Percentiles rank a stretch among this genome's conserved stretches.
Evolutionary conservation across 441 rosid species (phyloP).

Genomic region (Bruguiera hainesii): DNA sequence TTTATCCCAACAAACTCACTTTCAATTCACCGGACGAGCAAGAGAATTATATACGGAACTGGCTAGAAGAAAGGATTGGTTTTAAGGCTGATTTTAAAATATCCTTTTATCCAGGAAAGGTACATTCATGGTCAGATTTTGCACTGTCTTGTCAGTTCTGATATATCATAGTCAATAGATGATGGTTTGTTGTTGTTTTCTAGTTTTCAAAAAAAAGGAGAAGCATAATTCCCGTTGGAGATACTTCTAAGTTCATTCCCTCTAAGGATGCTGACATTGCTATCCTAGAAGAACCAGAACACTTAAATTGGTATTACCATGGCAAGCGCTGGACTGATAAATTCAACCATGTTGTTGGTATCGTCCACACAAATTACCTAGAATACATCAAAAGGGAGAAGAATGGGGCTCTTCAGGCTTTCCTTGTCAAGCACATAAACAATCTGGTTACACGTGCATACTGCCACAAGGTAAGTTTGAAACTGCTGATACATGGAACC

Average conservation of each 20-base stretch:
- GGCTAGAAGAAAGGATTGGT: constrained; percentile 95
- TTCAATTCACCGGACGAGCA: constrained; percentile 95
- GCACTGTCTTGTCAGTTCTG: neutral
- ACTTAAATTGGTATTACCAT: constrained; percentile 95
- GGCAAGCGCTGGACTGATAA: constrained; percentile 95
- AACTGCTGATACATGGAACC: constrained; percentile 8
- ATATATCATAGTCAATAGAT: constrained; percentile 1
- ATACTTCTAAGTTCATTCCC: constrained; percentile 83
- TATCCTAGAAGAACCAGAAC: constrained; percentile 95
- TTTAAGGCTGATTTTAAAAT: constrained; percentile 86
- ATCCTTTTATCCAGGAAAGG: constrained; percentile 98
- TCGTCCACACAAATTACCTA: constrained; percentile 95
- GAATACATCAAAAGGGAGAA: constrained; percentile 97
- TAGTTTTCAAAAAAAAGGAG: constrained; percentile 89
- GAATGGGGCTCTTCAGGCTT: constrained; percentile 91
- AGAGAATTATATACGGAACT: constrained; percentile 81
- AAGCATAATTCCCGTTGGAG: constrained; percentile 94
- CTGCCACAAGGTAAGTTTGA: constrained; percentile 68
- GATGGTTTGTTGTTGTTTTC: constrained; percentile 24
- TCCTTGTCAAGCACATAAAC: constrained; percentile 88
- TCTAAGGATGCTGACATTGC: constrained; percentile 93
- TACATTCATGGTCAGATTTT: constrained; percentile 25
- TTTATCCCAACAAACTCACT: constrained; percentile 78
- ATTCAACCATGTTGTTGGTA: constrained; percentile 92
- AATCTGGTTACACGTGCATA: constrained; percentile 85